Base-by-base conservation (phyloP, 163 green algal species). In the Chlamydomonas reinhardtii region DNA sequence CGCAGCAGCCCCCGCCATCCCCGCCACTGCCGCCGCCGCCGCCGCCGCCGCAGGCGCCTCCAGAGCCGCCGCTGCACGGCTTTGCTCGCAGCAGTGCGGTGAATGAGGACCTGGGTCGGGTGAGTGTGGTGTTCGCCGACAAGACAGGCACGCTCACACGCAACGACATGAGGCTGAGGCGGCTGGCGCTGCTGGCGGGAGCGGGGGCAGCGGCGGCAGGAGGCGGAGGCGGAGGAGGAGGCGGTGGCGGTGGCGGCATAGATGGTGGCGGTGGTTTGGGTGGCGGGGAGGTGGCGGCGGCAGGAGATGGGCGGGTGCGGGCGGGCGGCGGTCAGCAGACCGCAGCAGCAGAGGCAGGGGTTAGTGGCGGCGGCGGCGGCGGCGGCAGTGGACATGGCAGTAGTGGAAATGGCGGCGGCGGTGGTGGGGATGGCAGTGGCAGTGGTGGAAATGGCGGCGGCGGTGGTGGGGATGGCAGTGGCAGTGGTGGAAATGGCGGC, bases 91-190 rank as follows among this genome's bases (percentile, higher is more conserved):
- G 96, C 92, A 95, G 91, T 19, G 96, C 94, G 78, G 89, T 98
- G 4, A 97, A 96, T 59, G 96, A 98, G 90, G 96, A 98, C 80
- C 92, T 98, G 61, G 96, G 96, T 25, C 94, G 97, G 84, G 83
- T 98, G 70, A 86, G 94, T 74, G 96, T 98, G 83, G 91, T 98
- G 56, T 98, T 98, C 83, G 95, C 89, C 61, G 96, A 98, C 90
- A 98, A 98, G 89, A 98, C 96, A 12, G 96, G 96, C 82, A 98
- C 96, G 37, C 91, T 98, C n/a, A 98, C 96, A 0, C 92, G 92
- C 69, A 98, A 98, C 77, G 94, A 97, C 83, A 98, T 98, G 96
- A 91, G 94, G 76, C 90, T 98, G 87, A 91, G 95, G 56, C 70
- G 78, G 39, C 62, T 34, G 34, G 69, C 43, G 32, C 79, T 86